These are phyloP conservation scores for Cucurbita argyrosperma DNA, from an alignment of 306 rosid genomes.

Conservation along the genomic window DNA sequence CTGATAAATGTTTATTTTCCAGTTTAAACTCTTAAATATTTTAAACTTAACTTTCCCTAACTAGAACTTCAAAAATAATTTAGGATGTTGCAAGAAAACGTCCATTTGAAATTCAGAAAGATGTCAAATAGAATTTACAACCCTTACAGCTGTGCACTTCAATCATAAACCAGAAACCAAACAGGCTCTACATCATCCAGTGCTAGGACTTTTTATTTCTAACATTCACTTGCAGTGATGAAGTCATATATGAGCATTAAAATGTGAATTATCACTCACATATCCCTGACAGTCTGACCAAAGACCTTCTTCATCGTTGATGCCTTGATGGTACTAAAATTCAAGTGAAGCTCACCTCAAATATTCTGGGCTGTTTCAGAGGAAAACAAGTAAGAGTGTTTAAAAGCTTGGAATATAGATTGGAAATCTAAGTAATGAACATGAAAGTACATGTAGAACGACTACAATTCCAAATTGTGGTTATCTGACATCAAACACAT, in stretches of 20 bases:
- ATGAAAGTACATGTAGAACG: neutral
- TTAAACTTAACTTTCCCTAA: neutral
- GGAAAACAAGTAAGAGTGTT: neutral
- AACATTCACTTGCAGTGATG: neutral
- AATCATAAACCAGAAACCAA: neutral
- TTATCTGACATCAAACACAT: neutral
- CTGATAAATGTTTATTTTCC: neutral
- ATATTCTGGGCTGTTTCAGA: neutral
- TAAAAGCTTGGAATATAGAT: neutral
- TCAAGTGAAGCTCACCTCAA: constrained; percentile 1
- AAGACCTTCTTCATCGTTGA: constrained; percentile 78
- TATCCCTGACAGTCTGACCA: constrained; percentile 91
- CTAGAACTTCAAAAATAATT: neutral
- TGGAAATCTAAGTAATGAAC: neutral
- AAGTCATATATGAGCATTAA: neutral
- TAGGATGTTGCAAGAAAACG: neutral
- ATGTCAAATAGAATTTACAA: neutral
- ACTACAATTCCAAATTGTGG: neutral
- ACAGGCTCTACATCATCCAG: neutral
- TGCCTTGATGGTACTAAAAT: constrained; percentile 2
- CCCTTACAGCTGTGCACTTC: neutral
- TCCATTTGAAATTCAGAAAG: neutral
- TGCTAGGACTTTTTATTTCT: neutral
- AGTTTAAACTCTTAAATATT: neutral
- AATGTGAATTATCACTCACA: constrained; percentile 39